Percentiles rank a stretch among this genome's conserved stretches.
phyloP scores from a whole-genome alignment of 768 basidiomycete species.

The Pleurotus giganteus region DNA sequence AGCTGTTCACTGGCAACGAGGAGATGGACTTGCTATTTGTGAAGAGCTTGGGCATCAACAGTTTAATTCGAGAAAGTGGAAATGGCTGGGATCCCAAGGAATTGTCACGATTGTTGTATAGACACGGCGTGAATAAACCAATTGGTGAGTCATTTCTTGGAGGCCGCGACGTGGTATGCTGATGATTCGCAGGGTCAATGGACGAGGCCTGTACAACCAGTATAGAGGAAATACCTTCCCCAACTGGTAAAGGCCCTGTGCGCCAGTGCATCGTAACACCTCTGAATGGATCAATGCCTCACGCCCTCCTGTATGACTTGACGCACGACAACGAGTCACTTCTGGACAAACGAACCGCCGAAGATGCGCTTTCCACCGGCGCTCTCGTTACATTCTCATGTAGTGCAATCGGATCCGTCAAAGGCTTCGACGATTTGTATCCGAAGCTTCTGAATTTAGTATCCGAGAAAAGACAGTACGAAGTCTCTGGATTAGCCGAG shows the following conservation, averaged over 20 bases:
- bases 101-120: slow-evolving; percentile 82
- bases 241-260: slow-evolving; percentile 78
- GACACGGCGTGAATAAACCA: slow-evolving; percentile 90
- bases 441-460: slow-evolving; percentile 93
- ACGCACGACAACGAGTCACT: slow-evolving; percentile 98
- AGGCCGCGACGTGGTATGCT: background rate
- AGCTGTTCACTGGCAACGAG: slow-evolving; percentile 94
- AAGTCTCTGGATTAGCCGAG: slow-evolving; percentile 56
- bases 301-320: slow-evolving; percentile 91
- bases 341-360: slow-evolving; percentile 84
- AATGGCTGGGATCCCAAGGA: slow-evolving; percentile 91
- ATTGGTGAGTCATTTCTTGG: slow-evolving; percentile 54
- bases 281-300: slow-evolving; percentile 83
- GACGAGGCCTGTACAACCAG: slow-evolving; percentile 81
- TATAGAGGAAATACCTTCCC: slow-evolving; percentile 73
- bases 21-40: slow-evolving; percentile 93
- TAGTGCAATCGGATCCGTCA: slow-evolving; percentile 88
- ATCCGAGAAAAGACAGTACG: slow-evolving; percentile 77
- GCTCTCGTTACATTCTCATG: slow-evolving; percentile 90
- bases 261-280: slow-evolving; percentile 74
- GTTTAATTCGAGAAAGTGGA: slow-evolving; percentile 91
- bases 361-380: slow-evolving; percentile 93
- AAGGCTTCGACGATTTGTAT: slow-evolving; percentile 97
- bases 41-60: slow-evolving; percentile 89
- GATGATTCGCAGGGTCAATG: slow-evolving; percentile 72